A percentile compares a stretch with the other conserved stretches of the same genome.
phyloP scores from a whole-genome alignment of 2,329 filamentous ascomycete species.

The Sarocladium kiliense region DNA sequence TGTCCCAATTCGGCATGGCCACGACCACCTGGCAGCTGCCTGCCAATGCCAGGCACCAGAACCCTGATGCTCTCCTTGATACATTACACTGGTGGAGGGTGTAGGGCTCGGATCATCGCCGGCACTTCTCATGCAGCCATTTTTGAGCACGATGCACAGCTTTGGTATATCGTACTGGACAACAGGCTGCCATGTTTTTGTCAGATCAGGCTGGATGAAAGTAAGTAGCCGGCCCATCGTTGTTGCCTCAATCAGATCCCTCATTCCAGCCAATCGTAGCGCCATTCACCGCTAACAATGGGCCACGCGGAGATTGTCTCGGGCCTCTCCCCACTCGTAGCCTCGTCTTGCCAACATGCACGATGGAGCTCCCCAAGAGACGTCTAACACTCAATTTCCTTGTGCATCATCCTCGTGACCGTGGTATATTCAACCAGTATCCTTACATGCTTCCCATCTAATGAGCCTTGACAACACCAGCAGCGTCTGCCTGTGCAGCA shows the following conservation, averaged over 20 bases:
- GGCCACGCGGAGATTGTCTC: constrained; percentile 6
- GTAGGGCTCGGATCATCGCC: constrained; percentile 2
- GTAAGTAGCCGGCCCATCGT: neutral
- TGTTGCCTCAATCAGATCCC: neutral
- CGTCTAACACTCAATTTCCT: neutral
- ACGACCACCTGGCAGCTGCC: neutral
- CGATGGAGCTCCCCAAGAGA: neutral
- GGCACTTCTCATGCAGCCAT: neutral
- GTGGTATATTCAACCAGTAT: neutral
- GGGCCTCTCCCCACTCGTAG: neutral
- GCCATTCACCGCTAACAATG: neutral
- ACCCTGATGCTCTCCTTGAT: neutral
- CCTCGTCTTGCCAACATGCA: neutral
- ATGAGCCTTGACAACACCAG: constrained; percentile 73
- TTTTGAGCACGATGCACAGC: neutral
- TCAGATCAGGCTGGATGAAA: neutral
- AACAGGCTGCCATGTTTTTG: neutral
- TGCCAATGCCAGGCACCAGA: constrained; percentile 1
- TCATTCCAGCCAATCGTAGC: neutral
- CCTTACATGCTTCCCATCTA: constrained; percentile 21
- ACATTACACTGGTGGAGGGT: neutral
- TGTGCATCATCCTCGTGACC: neutral
- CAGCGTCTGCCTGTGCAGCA: constrained; percentile 77
- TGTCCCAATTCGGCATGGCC: neutral
- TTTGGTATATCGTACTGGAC: neutral